A percentile compares a stretch with the other conserved stretches of the same genome.
Conservation (phyloP, 371 early-diverging fungal genomes). For the Syncephalastrum racemosum region DNA sequence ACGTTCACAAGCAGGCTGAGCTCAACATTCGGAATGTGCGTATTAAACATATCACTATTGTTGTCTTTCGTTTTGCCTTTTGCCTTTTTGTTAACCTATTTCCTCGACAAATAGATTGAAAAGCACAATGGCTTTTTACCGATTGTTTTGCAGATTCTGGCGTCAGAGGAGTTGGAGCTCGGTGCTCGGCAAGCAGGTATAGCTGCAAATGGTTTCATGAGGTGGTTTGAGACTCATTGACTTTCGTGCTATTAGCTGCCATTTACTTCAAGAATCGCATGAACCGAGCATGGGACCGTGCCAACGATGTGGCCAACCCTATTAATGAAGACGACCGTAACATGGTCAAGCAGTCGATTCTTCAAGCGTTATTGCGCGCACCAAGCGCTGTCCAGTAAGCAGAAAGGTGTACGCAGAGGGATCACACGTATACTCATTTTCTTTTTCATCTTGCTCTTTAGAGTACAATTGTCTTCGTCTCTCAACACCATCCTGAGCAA, state of each 20-base stretch:
- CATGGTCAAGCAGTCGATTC: slow-evolving; percentile 68
- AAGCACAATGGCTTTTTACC: slow-evolving; percentile 64
- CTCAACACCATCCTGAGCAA: slow-evolving; percentile 63
- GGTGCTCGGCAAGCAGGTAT: slow-evolving; percentile 80
- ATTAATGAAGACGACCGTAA: slow-evolving; percentile 72
- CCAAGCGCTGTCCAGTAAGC: slow-evolving; percentile 70
- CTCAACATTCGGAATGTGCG: slow-evolving; percentile 45
- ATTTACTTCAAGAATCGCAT: slow-evolving; percentile 94
- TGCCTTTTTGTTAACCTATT: slow-evolving; percentile 2
- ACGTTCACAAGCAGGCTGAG: slow-evolving; percentile 74
- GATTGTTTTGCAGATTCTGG: slow-evolving; percentile 70
- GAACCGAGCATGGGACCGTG: slow-evolving; percentile 69
- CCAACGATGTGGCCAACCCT: slow-evolving; percentile 34
- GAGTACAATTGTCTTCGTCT: slow-evolving; percentile 74
- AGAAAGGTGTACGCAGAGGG: background rate
- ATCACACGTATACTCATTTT: background rate
- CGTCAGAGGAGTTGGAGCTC: slow-evolving; percentile 57
- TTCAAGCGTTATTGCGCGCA: slow-evolving; percentile 68
- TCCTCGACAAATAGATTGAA: slow-evolving; percentile 45
- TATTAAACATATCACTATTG: background rate
- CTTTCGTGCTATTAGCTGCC: slow-evolving; percentile 61
- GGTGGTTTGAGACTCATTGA: background rate
- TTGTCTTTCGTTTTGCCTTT: no score
- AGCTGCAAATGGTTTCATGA: background rate
- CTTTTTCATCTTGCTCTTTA: slow-evolving; percentile 19